Conservation (phyloP, 768 basidiomycete species). For the Lentinula detonsa region DNA sequence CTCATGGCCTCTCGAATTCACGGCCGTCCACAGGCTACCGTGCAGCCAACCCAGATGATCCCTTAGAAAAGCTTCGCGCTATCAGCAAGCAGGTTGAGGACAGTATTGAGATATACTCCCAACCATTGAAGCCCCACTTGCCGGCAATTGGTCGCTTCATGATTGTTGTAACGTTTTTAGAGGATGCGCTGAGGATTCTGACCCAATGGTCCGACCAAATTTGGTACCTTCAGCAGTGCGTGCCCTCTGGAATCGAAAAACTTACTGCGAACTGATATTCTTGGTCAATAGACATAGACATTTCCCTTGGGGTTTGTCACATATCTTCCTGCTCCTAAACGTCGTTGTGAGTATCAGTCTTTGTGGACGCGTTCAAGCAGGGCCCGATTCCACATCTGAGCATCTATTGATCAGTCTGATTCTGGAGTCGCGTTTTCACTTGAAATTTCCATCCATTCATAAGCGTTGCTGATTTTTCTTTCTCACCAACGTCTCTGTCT, state of each 20-base stretch:
- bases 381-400: background rate
- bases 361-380: background rate
- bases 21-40: conserved; percentile 67
- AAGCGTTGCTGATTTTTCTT: no score
- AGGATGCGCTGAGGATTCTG: conserved; percentile 90
- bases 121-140: conserved; percentile 90
- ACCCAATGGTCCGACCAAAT: conserved; percentile 97
- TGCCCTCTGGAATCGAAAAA: conserved; percentile 8
- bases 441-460: no score
- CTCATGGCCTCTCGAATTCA: conserved; percentile 75
- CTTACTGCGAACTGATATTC: background rate
- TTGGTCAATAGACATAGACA: conserved; percentile 67
- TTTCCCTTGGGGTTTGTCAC: conserved; percentile 95
- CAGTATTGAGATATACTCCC: conserved; percentile 84
- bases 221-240: conserved; percentile 96
- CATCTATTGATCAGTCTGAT: background rate
- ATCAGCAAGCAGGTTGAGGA: conserved; percentile 82
- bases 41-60: conserved; percentile 77
- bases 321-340: conserved; percentile 87
- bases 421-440: background rate
- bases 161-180: conserved; percentile 97
- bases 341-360: conserved; percentile 65
- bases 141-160: conserved; percentile 94
- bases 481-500: background rate
- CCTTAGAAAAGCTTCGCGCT: conserved; percentile 68